phyloP scores from a whole-genome alignment of 352 stramenopile genomes.

The Phytophthora parvispora region DNA sequence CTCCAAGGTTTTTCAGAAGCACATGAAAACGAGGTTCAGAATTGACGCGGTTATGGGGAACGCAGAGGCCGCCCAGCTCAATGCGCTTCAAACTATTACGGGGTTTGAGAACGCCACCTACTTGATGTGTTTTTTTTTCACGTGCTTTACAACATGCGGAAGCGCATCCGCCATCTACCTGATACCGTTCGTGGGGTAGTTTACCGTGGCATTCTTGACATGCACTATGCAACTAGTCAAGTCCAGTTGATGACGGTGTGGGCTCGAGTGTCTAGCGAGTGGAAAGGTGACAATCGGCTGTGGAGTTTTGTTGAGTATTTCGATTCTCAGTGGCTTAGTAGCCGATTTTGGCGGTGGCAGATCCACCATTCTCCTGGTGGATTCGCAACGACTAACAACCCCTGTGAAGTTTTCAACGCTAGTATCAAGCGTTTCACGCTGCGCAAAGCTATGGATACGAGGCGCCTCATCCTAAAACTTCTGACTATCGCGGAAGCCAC shows the following conservation, averaged over 20 bases:
- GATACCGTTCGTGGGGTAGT: not conserved
- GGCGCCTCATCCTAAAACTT: no score
- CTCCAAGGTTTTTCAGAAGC: not conserved
- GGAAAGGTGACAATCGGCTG: not conserved
- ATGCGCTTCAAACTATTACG: not conserved
- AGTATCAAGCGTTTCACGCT: no score
- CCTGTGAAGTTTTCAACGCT: not conserved
- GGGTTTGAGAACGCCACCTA: not conserved
- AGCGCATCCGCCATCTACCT: conserved; percentile 14
- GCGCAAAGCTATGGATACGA: no score
- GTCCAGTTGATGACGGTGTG: not conserved
- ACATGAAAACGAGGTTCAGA: not conserved
- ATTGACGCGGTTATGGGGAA: not conserved
- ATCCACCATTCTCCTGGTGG: conserved; percentile 16
- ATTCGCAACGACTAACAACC: conserved; percentile 20
- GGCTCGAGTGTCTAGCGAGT: not conserved
- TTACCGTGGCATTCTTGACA: conserved; percentile 10
- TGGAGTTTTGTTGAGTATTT: conserved; percentile 14
- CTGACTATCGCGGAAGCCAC: no score
- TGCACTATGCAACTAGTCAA: conserved; percentile 11
- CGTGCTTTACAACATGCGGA: conserved; percentile 29
- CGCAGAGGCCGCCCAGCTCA: not conserved
- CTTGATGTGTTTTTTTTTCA: conserved; percentile 33
- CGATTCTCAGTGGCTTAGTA: conserved; percentile 3
- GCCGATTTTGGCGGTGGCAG: conserved; percentile 25